These are phyloP conservation scores for Ambrosia trifida DNA, from an alignment of 129 eudicot genomes.

Conservation along the genomic window DNA sequence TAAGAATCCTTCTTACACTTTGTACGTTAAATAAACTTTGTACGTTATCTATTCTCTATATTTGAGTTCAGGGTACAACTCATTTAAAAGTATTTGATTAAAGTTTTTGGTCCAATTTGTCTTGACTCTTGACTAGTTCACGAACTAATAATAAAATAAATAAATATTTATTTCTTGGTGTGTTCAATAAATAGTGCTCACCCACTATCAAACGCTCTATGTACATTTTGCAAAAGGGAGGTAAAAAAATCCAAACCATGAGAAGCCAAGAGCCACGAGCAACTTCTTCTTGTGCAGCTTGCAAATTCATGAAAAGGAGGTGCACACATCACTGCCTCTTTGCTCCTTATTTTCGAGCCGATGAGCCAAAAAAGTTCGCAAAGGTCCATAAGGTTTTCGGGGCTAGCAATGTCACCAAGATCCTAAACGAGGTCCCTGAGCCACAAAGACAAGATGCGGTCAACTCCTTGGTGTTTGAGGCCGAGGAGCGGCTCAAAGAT, in stretches of 20 bases:
- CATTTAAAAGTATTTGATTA: no score
- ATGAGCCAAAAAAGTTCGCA: conserved; percentile 79
- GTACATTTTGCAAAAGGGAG: conserved; percentile 7
- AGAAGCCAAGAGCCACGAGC: conserved; percentile 82
- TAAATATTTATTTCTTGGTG: not conserved
- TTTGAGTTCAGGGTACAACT: no score
- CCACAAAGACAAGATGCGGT: conserved; percentile 80
- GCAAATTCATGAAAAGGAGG: conserved; percentile 85
- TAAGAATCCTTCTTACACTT: no score
- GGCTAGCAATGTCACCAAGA: conserved; percentile 92
- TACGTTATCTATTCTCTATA: no score
- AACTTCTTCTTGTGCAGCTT: conserved; percentile 91
- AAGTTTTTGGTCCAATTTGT: no score
- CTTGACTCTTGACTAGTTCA: no score
- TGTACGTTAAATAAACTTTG: no score
- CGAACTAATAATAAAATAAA: not conserved
- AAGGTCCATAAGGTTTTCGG: conserved; percentile 96
- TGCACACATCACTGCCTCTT: conserved; percentile 72
- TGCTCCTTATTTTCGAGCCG: conserved; percentile 84
- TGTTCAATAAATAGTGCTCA: not conserved
- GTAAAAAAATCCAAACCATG: conserved; percentile 39
- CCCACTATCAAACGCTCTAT: conserved; percentile 7
- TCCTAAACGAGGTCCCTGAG: conserved; percentile 78
- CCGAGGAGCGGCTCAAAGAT: conserved; percentile 82
- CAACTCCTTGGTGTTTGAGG: conserved; percentile 80